Evolutionary conservation across 345 rosid genomes (phyloP).

Genomic region (Populus euphratica): DNA sequence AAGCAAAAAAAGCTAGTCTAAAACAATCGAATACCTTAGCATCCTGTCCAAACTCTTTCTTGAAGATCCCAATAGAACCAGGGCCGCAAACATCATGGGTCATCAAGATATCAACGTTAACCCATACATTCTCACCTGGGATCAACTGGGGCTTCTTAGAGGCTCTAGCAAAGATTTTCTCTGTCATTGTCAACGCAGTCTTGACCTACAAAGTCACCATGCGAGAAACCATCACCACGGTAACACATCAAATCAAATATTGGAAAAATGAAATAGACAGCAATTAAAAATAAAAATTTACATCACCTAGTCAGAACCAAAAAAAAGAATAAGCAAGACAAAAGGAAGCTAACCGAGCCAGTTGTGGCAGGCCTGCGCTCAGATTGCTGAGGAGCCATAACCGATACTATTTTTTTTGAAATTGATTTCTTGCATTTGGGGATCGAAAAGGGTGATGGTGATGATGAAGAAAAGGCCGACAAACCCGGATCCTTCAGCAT

Average conservation of each 20-base stretch:
- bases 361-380: constrained; percentile 72
- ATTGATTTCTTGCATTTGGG: constrained; percentile 49
- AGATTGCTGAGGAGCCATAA: constrained; percentile 74
- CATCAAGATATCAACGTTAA: constrained; percentile 83
- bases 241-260: neutral
- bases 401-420: constrained; percentile 61
- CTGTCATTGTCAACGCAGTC: constrained; percentile 93
- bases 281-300: neutral
- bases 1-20: neutral
- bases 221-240: neutral
- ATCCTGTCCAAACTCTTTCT: constrained; percentile 78
- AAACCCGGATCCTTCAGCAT: constrained; percentile 49
- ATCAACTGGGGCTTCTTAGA: constrained; percentile 62
- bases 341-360: constrained; percentile 44
- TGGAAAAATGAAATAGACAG: neutral
- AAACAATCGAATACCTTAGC: constrained; percentile 56
- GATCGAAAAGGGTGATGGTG: constrained; percentile 39
- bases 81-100: constrained; percentile 98
- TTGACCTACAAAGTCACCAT: constrained; percentile 54
- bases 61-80: constrained; percentile 87
- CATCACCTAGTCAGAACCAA: neutral
- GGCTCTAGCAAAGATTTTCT: constrained; percentile 84
- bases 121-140: constrained; percentile 98
- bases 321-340: neutral
- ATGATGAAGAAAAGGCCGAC: constrained; percentile 35